These are phyloP conservation scores for Microcera coccophila DNA, from an alignment of 2,329 filamentous ascomycete species.

Conservation along the genomic window DNA sequence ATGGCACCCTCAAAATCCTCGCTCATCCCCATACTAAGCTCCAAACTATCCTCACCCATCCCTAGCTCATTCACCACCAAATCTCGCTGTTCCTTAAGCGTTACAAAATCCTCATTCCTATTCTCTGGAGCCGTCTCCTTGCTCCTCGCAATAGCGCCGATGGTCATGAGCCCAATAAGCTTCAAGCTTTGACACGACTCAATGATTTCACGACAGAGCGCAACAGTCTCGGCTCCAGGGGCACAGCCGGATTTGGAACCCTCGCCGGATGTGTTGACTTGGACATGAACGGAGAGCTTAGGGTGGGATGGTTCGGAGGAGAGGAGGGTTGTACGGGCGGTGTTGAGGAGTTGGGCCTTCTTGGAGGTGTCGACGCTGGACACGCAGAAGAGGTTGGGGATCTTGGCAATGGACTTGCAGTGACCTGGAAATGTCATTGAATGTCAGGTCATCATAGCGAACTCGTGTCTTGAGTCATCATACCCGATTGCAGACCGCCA, in stretches of 20 bases:
- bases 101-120: constrained; percentile 86
- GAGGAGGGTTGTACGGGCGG: constrained; percentile 62
- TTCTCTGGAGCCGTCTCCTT: constrained; percentile 72
- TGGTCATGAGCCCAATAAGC: constrained; percentile 89
- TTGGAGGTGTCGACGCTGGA: constrained; percentile 85
- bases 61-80: constrained; percentile 54
- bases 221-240: constrained; percentile 58
- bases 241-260: constrained; percentile 76
- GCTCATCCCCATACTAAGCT: constrained; percentile 99
- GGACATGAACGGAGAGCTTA: constrained; percentile 73
- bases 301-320: constrained; percentile 35
- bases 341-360: constrained; percentile 79
- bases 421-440: too few species aligned
- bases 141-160: constrained; percentile 87
- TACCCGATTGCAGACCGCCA: constrained; percentile 78
- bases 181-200: constrained; percentile 68
- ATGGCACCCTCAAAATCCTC: constrained; percentile 92
- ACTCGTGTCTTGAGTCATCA: not conserved
- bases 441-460: constrained; percentile 11
- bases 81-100: constrained; percentile 66
- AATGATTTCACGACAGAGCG: constrained; percentile 66
- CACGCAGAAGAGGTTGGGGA: constrained; percentile 87
- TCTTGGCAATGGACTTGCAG: constrained; percentile 79
- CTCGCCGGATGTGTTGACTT: constrained; percentile 94
- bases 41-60: constrained; percentile 53